Base-by-base conservation (phyloP, 345 rosid species). In the Gossypium bickii region DNA sequence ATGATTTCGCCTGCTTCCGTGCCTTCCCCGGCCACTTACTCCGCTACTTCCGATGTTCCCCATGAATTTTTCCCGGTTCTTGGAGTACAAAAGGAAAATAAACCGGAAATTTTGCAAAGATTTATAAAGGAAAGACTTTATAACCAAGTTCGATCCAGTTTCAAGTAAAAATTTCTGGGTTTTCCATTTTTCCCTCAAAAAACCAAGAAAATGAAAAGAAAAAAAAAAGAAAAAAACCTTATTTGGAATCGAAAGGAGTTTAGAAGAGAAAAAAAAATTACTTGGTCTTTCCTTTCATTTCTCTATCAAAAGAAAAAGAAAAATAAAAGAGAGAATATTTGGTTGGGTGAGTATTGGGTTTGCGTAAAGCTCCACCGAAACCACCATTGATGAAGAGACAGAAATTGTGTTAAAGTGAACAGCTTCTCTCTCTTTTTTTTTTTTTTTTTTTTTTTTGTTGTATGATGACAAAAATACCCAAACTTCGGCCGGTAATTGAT, bases 41-140 rank as follows among this genome's bases (percentile, higher is more conserved):
- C 89, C 89, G 80, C 82, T 83, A 83, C 89, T 89, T 48, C 83
- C 78, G 70, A 76, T 82, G 83, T 91, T 91, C 1, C 97, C 97
- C 98, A 94, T 92, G 43, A 20, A 11, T 15, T 4, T n/a, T 34
- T 53, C 20, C 25, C 47, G 27, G 57, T 16, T 9, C 18, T 68
- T 49, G 58, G 20, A 44, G 34, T 25, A 52, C 9, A 49, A 34
- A 49, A 49, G 60, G 3, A 10, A 69, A 29, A 52, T 67, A 77
- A 73, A 64, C 5, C 7, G 2, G 47, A 56, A 38, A 29, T 65
- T 65, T 61, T 43, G 58, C 12, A 29, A 72, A 64, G 44, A 49
- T 78, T 65, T 76, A 61, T 18, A 41, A 71, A 79, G 70, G 11
- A 41, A n/a, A 5, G 61, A 52, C 29, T 52, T 53, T 70, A 70